phyloP scores from a whole-genome alignment of 805 yeast genomes.

The Maudiozyma saulgeensis region DNA sequence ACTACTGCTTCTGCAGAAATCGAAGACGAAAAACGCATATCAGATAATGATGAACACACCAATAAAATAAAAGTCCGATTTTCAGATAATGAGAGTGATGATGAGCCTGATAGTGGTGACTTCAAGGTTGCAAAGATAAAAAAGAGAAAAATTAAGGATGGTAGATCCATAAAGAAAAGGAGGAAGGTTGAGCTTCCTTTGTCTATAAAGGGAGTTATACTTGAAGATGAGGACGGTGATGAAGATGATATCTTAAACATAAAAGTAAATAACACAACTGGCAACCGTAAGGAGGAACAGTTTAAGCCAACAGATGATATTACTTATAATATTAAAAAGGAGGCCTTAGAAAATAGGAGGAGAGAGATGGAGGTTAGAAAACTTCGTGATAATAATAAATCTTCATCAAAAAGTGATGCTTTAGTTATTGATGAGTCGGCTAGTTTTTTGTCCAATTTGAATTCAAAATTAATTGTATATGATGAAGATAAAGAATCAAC shows the following conservation, averaged over 20 bases:
- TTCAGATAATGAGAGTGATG: constrained; percentile 10
- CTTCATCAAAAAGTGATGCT: not conserved
- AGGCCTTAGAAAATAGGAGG: constrained; percentile 15
- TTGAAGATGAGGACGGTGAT: constrained; percentile 23
- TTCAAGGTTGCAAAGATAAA: constrained; percentile 32
- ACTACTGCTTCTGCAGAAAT: not conserved
- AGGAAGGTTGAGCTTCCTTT: constrained; percentile 18
- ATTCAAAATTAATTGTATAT: not conserved
- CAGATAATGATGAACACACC: not conserved
- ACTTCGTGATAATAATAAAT: constrained; percentile 11
- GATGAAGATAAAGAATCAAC: not conserved
- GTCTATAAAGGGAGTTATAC: constrained; percentile 29
- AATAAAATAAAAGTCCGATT: constrained; percentile 22
- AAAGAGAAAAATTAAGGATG: constrained; percentile 31
- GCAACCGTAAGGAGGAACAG: not conserved
- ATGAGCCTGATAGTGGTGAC: constrained; percentile 26
- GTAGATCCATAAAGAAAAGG: constrained; percentile 14
- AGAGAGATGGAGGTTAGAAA: constrained; percentile 12
- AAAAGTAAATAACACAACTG: constrained; percentile 10
- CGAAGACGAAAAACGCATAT: not conserved
- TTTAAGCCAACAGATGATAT: constrained; percentile 18
- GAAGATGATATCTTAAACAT: not conserved
- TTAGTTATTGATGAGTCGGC: constrained; percentile 36
- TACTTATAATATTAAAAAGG: constrained; percentile 32
- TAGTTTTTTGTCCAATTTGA: constrained; percentile 18